Conservation (phyloP, 2,329 filamentous ascomycete genomes). For the Furcasterigmium furcatum region DNA sequence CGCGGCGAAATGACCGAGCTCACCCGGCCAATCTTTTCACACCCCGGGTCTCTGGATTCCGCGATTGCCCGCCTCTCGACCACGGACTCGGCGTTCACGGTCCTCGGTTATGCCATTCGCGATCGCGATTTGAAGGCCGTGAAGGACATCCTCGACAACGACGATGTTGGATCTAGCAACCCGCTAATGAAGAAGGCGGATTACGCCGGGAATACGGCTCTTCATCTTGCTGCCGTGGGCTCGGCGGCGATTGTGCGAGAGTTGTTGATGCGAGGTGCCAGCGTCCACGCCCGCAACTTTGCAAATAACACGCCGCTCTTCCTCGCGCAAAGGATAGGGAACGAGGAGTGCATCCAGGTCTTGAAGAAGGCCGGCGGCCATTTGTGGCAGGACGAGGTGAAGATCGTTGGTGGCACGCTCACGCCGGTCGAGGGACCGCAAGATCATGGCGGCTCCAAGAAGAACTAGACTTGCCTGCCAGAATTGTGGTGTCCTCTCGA, state of each 20-base stretch:
- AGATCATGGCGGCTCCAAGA: no score
- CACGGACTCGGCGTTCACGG: slow-evolving; percentile 64
- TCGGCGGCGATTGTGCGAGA: slow-evolving; percentile 55
- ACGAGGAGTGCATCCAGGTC: slow-evolving; percentile 48
- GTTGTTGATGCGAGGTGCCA: slow-evolving; percentile 59
- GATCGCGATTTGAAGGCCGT: slow-evolving; percentile 66
- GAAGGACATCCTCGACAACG: slow-evolving; percentile 62
- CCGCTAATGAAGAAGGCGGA: slow-evolving; percentile 72
- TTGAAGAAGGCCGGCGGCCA: slow-evolving; percentile 58
- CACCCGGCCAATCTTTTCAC: slow-evolving; percentile 69
- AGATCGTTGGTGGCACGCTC: not conserved
- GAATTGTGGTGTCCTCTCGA: no score
- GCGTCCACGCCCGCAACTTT: slow-evolving; percentile 62
- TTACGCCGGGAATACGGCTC: slow-evolving; percentile 75
- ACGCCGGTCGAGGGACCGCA: not conserved
- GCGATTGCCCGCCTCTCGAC: slow-evolving; percentile 39
- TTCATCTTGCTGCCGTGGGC: slow-evolving; percentile 55
- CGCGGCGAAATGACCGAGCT: slow-evolving; percentile 84
- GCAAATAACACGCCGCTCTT: slow-evolving; percentile 66
- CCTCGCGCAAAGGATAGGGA: slow-evolving; percentile 56
- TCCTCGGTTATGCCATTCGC: slow-evolving; percentile 76
- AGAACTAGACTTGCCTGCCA: no score
- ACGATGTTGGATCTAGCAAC: slow-evolving; percentile 43
- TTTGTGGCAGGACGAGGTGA: slow-evolving; percentile 44
- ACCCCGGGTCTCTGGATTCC: slow-evolving; percentile 55